phyloP scores from a whole-genome alignment of 1,139 yeast species.

The Candida sp. region DNA sequence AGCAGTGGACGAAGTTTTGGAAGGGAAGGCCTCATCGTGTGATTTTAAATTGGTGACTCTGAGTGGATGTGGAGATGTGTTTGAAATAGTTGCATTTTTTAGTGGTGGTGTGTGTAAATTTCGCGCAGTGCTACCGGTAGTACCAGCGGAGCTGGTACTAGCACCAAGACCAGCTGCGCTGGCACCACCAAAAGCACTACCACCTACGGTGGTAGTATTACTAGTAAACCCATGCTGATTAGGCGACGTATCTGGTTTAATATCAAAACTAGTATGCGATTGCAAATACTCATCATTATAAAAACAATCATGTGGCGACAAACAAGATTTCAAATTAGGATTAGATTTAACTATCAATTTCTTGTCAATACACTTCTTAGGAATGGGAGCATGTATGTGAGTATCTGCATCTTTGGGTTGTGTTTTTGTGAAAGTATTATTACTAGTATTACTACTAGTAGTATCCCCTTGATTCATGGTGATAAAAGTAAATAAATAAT shows the following conservation, averaged over 20 bases:
- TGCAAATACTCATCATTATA: slow-evolving; percentile 1
- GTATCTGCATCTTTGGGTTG: background rate
- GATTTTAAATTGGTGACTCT: background rate
- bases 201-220: no score
- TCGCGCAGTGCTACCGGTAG: no score
- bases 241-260: slow-evolving; percentile 13
- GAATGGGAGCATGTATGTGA: slow-evolving; percentile 1
- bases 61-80: slow-evolving; percentile 1
- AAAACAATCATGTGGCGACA: slow-evolving; percentile 6
- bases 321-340: slow-evolving; percentile 21
- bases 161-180: no score
- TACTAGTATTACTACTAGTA: background rate
- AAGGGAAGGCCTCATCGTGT: background rate
- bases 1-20: background rate
- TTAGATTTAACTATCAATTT: slow-evolving; percentile 17
- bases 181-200: no score
- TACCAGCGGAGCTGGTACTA: no score
- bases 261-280: slow-evolving; percentile 13
- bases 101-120: background rate
- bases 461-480: no score
- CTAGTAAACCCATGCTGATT: slow-evolving; percentile 13
- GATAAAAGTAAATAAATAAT: no score
- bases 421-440: background rate
- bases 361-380: slow-evolving; percentile 1
- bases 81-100: slow-evolving; percentile 1